Evolutionary conservation across 106 monocot species (phyloP).

Genomic region (Narthecium ossifragum): DNA sequence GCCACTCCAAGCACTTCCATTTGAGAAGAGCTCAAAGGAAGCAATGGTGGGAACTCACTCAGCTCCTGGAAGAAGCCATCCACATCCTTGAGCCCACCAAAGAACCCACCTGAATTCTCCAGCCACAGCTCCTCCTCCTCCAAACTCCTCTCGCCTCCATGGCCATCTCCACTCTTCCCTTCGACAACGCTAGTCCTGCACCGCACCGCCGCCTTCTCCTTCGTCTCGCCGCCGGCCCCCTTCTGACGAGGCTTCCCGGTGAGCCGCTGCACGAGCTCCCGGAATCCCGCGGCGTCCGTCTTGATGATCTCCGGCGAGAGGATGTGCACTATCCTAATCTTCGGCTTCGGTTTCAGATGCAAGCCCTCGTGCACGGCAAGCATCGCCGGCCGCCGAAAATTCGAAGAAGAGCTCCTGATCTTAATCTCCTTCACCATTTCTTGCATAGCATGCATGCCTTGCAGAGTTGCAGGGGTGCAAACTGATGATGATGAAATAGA

Average conservation of each 20-base stretch:
- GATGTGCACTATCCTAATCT: conserved; percentile 59
- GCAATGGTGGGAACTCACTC: not conserved
- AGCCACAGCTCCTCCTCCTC: not conserved
- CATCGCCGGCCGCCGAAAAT: too few relatives aligned
- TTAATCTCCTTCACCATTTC: too few relatives aligned
- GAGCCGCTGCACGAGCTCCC: conserved; percentile 77
- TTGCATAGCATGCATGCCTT: too few relatives aligned
- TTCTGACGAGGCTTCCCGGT: conserved; percentile 45
- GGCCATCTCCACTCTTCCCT: not conserved
- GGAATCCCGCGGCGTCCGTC: conserved; percentile 57
- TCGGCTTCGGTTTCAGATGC: conserved; percentile 36
- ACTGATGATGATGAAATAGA: too few relatives aligned
- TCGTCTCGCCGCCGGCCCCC: not conserved
- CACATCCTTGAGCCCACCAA: conserved; percentile 7
- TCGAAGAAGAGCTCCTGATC: too few relatives aligned
- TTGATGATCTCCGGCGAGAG: conserved; percentile 80
- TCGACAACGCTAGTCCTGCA: not conserved
- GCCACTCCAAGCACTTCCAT: not conserved
- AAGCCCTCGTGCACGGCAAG: conserved; percentile 4
- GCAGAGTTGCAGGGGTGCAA: too few relatives aligned
- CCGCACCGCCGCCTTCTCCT: not conserved
- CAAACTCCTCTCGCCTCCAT: not conserved
- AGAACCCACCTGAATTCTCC: conserved; percentile 1
- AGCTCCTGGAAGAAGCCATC: conserved; percentile 9
- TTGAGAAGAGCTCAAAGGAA: conserved; percentile 2